Evolutionary conservation across 306 rosid genomes (phyloP), one percentile per base, ranked within the genome.

Genomic region (Ziziphus jujuba): DNA sequence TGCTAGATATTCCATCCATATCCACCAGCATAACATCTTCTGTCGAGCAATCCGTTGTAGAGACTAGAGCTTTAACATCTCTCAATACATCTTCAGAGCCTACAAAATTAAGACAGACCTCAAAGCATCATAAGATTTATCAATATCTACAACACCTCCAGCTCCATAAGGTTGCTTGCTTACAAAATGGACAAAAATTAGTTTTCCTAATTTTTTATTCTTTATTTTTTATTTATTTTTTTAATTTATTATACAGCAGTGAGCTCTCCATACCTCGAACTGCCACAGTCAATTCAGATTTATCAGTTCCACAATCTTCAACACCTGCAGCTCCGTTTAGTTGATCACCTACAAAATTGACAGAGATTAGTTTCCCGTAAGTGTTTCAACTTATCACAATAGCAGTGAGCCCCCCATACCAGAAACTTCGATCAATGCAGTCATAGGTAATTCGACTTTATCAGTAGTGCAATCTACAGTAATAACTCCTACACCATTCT

Each of bases 131-230:
- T 40, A 22, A 50, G 22, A 16, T 50, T 7, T 16, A 50, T 58
- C n/a, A n/a, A n/a, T 59, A 44, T 47, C 59, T 58, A 65, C 22
- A 53, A 59, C 25, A 69, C 22, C 65, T 58, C 36, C 65, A 59
- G 36, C 31, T 31, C 50, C 58, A 47, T 47, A 20, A 0, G 20
- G 49, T 31, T 47, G 50, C 65, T 31, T 58, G 15, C 58, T 65
- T 69, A 49, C 44, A 59, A 69, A 57, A 21, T 5, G 22, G 17
- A 10, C 45, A 2, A 40, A 40, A 28, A 3, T 56, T 56, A 36
- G 25, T 67, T 12, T 55, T 24, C 31, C 38, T 5, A 56, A 23
- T 34, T 24, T 28, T n/a, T n/a, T n/a, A n/a, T n/a, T n/a, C n/a
- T n/a, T n/a, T n/a, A n/a, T n/a, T n/a, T n/a, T n/a, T n/a, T n/a